Evolutionary conservation across 2,329 filamentous ascomycete genomes (phyloP), one percentile per base, ranked within the genome.

Genomic region (Aspergillus tamarii): DNA sequence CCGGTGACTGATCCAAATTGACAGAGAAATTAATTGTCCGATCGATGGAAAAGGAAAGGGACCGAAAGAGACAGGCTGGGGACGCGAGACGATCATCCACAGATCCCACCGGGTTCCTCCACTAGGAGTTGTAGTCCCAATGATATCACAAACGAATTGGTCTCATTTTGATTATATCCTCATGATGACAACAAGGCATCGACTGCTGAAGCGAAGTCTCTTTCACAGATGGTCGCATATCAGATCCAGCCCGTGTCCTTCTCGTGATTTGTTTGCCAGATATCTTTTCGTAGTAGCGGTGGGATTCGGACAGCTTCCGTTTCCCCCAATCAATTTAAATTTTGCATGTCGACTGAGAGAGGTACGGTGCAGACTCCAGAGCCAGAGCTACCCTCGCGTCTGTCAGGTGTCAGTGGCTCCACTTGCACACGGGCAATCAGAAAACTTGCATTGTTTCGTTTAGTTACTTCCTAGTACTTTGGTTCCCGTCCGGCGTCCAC

Each of bases 1-100:
- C 52, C 30, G 52, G 30, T 54, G 52, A 54, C 52, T 54, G 52
- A 54, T 54, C 52, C 30, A 54, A 54, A 54, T 36, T 36, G 52
- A 54, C 52, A 54, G 52, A 36, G 52, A 54, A 54, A 54, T 34
- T 54, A 54, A 54, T 36, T 54, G 32, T 54, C 32, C 32, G 32
- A 54, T 34, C 28, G 30, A 54, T 54, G 28, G 28, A 34, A 54
- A 54, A 34, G 26, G 32, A 54, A 54, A 54, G 23, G 32, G 19
- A 54, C 28, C 28, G 52, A 54, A 53, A 41, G 39, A 41, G 39
- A 41, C 39, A 41, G 19, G 39, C 14, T n/a, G 10, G 12, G 26
- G 5, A 23, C 19, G 16, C 7, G 26, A 32, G 50, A 53, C 28
- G 32, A 36, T 34, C 30, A 16, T 53, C 50, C 46, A 50, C 21